A percentile compares a stretch with the other conserved stretches of the same genome.
Evolutionary conservation across 106 monocot genomes (phyloP).

Genomic region (Allium fistulosum): DNA sequence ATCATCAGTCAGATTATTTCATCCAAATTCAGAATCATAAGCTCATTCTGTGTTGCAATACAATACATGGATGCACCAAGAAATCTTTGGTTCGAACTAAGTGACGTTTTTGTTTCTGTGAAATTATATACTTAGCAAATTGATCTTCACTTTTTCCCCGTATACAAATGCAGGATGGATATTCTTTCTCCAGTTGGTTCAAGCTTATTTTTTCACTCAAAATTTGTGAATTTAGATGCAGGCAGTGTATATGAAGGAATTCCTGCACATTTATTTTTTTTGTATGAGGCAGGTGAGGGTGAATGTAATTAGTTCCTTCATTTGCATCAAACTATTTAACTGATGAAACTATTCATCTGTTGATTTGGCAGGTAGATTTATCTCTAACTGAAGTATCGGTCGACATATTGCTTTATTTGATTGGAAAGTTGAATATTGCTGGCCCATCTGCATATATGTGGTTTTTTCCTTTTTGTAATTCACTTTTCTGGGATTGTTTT

Average conservation of each 20-base stretch:
- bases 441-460: constrained; percentile 83
- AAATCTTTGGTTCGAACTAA: constrained; percentile 54
- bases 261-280: too few species aligned
- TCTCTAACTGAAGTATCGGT: constrained; percentile 52
- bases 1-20: constrained; percentile 37
- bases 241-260: too few species aligned
- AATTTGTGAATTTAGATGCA: too few species aligned
- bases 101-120: not conserved
- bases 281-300: constrained; percentile 63
- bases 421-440: constrained; percentile 51
- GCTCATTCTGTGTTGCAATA: constrained; percentile 30
- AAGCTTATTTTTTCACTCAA: too few species aligned
- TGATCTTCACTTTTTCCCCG: too few species aligned
- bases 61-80: constrained; percentile 45
- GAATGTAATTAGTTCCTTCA: not conserved
- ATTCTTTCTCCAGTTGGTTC: too few species aligned
- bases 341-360: not conserved
- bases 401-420: constrained; percentile 65
- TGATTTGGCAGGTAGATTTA: constrained; percentile 49
- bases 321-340: constrained; percentile 1
- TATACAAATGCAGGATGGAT: too few species aligned
- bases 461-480: too few species aligned
- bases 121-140: too few species aligned
- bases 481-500: too few species aligned
- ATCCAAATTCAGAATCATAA: constrained; percentile 63